Base-by-base conservation (phyloP, 306 rosid species). In the Prunus mongolica region DNA sequence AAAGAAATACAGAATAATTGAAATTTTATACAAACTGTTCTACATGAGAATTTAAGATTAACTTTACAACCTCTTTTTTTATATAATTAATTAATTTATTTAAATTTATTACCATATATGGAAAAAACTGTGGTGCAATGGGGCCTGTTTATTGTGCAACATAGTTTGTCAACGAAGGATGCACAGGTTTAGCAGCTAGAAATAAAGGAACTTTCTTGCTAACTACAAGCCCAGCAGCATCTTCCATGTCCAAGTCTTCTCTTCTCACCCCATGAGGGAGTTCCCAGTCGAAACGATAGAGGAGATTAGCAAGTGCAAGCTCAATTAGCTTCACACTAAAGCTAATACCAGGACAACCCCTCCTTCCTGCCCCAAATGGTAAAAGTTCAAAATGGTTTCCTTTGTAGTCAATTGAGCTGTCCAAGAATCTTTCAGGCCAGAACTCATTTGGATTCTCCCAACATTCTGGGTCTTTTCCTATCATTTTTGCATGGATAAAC, bases 271-370 rank as follows among this genome's bases (percentile, higher is more conserved):
- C 81, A 38, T 22, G 1, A 12, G 84, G 79, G 56, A 79, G 16
- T 67, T 83, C 69, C 84, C 84, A 79, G 28, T 83, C 64, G 58
- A 83, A 79, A 12, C 50, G 54, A 60, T 76, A 65, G 2, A 83
- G 52, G 11, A 83, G 83, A 66, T 75, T 83, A 9, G 81, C 83
- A 12, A 83, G 68, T 9, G 70, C 54, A 41, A 79, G 73, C 56
- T 83, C 81, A 47, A 76, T 28, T 0, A 25, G 32, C 50, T 14
- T 25, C 24, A 46, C 22, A n/a, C 61, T 69, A 47, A 78, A 54
- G 25, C 38, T 19, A 2, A 79, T 57, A 12, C 60, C 76, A 13
- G 76, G 81, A 46, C 84, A 83, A 7, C 80, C 73, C 62, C 81
- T 76, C 18, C 81, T 67, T 8, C 87, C 79, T 14, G 51, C 51